Percentiles rank a stretch among this genome's conserved stretches.
Conservation (phyloP, 1,284 basidiomycete genomes). For the Cryptococcus deneoformans region DNA sequence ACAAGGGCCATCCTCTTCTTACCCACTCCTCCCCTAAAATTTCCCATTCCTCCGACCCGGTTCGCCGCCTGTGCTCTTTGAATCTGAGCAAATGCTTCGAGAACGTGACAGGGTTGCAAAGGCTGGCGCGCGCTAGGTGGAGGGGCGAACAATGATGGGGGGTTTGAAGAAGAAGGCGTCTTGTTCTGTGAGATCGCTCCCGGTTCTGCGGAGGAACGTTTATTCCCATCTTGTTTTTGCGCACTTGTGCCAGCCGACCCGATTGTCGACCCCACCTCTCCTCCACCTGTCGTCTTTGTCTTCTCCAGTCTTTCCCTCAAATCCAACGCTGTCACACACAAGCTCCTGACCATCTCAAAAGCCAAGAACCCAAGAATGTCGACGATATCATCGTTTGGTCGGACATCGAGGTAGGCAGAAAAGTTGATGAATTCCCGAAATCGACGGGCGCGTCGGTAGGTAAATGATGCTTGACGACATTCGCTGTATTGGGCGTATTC, state of each 20-base stretch:
- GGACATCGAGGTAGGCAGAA: slow-evolving; percentile 81
- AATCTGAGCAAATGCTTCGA: slow-evolving; percentile 83
- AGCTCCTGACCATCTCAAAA: slow-evolving; percentile 92
- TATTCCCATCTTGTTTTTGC: not conserved
- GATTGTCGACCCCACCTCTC: slow-evolving; percentile 13
- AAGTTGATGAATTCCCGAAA: slow-evolving; percentile 95
- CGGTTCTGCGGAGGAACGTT: not conserved
- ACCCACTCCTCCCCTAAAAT: slow-evolving; percentile 78
- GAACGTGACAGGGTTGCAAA: slow-evolving; percentile 75
- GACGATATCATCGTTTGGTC: slow-evolving; percentile 90
- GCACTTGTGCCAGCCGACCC: slow-evolving; percentile 45
- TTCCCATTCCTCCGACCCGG: slow-evolving; percentile 76
- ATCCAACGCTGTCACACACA: slow-evolving; percentile 80
- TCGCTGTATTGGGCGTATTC: slow-evolving; percentile 98
- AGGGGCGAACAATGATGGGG: slow-evolving; percentile 68
- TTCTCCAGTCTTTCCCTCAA: slow-evolving; percentile 52
- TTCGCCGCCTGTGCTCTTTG: slow-evolving; percentile 76
- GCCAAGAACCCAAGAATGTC: slow-evolving; percentile 96
- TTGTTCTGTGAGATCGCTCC: not conserved
- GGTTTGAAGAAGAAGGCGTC: slow-evolving; percentile 3
- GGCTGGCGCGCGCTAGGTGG: slow-evolving; percentile 75
- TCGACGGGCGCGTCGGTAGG: slow-evolving; percentile 86
- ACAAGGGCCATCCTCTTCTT: slow-evolving; percentile 77
- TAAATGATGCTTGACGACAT: slow-evolving; percentile 95
- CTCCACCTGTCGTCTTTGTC: slow-evolving; percentile 3